Evolutionary conservation across 2,329 filamentous ascomycete genomes (phyloP), one percentile per base, ranked within the genome.

Genomic region (Pseudogymnoascus sp.): DNA sequence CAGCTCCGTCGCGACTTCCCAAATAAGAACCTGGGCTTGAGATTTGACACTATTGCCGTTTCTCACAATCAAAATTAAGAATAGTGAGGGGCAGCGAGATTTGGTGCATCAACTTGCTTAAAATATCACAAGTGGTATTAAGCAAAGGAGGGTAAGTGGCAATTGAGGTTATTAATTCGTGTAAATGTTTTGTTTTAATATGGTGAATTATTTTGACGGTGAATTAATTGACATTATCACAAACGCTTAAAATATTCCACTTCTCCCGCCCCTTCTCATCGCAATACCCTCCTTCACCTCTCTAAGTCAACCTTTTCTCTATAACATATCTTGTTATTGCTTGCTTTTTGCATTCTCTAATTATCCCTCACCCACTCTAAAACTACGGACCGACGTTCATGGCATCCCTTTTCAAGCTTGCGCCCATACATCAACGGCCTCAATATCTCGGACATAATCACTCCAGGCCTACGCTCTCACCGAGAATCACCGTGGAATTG

Each of bases 401-500:
- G 17, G 17, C 17, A 17, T 17, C 17, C 17, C 17, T 17, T 17
- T 17, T 17, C 17, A 17, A 17, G 17, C 17, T 17, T 17, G 17
- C 17, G 17, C 17, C 17, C 17, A 17, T 17, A 17, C 17, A 17
- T 17, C 17, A 17, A 17, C 17, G 17, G 17, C 17, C 17, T 17
- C 17, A 17, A 17, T 17, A 17, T 17, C 17, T 17, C 17, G 17
- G 17, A 17, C 17, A 17, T 17, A 17, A 17, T 17, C 17, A 17
- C 17, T 17, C 17, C 17, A 17, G 17, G 17, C 17, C 17, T 1
- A 17, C 17, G 17, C 17, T 17, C 17, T 17, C 17, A 17, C 17
- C 17, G 17, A 17, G 17, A 17, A 17, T 17, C 17, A 97, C 66
- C 91, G 92, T 0, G 91, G 90, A 3, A 91, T 97, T 33, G 93